Evolutionary conservation across 2,329 filamentous ascomycete species (phyloP), one percentile per base, ranked within the genome.

Genomic region (Orbilia javanica): DNA sequence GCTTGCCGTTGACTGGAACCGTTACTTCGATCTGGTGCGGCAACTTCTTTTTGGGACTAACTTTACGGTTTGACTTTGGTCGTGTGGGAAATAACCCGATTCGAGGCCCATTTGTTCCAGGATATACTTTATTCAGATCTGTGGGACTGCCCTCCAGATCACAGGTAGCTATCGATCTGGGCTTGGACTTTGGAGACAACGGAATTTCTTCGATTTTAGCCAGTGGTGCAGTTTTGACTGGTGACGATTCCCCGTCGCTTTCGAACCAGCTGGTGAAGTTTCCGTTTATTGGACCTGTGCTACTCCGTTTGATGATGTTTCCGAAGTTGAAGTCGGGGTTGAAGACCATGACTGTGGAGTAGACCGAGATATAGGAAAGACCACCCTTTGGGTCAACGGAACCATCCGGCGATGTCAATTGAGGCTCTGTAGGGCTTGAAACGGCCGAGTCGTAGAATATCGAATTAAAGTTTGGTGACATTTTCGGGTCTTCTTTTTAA

Each of bases 311-410:
- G 42, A 57, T 34, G 65, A 46, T 57, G 7, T 65, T 63, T 11
- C 53, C 57, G 11, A 77, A 69, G 42, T 65, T 77, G 62, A 77
- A 77, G 36, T 77, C 44, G 15, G 73, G 73, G 29, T 71, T 77
- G 67, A 77, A 77, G 15, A 77, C 60, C 73, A 77, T 77, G 39
- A 77, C 67, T 20, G 67, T 57, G 2, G 66, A 69, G 11, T 69
- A 67, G 13, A 69, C 65, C 22, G 65, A 65, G 42, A 71, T 66
- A 39, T 66, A 77, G 8, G 60, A 70, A 42, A 67, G 52, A 29
- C 69, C 69, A 27, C 52, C 62, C 22, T 55, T 57, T 18, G 27
- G n/a, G 20, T 63, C 57, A 34, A 44, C 42, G 1, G 60, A 18
- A 10, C 39, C 52, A 42, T 36, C 53, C 15, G 46, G 46, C 53